Base-by-base conservation (phyloP, 306 rosid genomes). In the Canavalia ensiformis region DNA sequence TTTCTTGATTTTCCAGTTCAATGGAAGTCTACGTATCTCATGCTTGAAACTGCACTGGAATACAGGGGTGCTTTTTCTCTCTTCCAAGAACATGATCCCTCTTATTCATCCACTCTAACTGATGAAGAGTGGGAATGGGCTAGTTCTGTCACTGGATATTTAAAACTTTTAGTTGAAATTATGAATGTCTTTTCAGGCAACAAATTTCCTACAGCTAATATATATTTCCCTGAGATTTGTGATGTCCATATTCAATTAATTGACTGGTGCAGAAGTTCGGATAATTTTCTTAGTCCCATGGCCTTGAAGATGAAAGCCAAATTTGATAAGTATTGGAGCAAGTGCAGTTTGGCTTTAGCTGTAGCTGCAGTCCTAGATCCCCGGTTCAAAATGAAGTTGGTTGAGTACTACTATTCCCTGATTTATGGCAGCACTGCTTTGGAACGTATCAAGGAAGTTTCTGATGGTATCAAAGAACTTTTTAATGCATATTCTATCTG, bases 321-420 rank as follows among this genome's bases (percentile, higher is more conserved):
- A 83, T 95, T 93, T 65, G 99, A 95, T 81, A 88, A 87, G 84
- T 95, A 95, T 79, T 95, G 99, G 99, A 87, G 88, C 90, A 95
- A 91, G 84, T 95, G 99, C 87, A 90, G 96, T 75, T 80, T 86
- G 81, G 82, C 94, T 84, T 82, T 95, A 88, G 98, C 99, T 31
- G 84, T 95, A 30, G 99, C 96, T 29, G 97, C 93, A 13, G 88
- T 95, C 62, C 82, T 95, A 89, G 99, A 95, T 86, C 99, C 99
- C 28, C 90, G 98, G 57, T 95, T 93, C 83, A 93, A 93, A 87
- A 90, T 93, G 93, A 95, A 91, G 90, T 83, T 95, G 86, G 94
- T 95, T 42, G 99, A 95, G 82, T 95, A 95, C 74, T 95, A 95
- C 89, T 95, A 95, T 76, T 95, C 99, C 35, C 93, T 88, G 76